Evolutionary conservation across 345 rosid species (phyloP), one percentile per base, ranked within the genome.

Genomic region (Angophora floribunda): DNA sequence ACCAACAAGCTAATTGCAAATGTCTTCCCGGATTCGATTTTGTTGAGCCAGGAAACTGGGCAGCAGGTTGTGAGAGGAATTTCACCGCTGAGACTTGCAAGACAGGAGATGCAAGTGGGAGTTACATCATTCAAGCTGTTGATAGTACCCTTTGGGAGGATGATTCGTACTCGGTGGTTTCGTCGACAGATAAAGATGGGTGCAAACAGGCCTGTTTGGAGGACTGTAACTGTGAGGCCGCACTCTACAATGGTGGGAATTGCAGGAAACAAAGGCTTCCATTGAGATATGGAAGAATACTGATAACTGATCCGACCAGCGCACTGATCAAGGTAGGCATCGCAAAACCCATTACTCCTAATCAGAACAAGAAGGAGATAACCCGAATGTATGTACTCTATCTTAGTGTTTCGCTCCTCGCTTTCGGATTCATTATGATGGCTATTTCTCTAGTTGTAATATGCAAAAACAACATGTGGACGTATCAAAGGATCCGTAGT

Each of bases 151-250:
- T 0, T 0, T 93, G 90, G 91, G 87, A 87, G 61, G 91, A 89
- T 61, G 24, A 4, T 86, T 12, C 91, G 2, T 90, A 89, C 78
- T 86, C 87, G 0, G 51, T 6, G 4, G 11, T 86, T 21, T 14
- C 51, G 1, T 26, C 51, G 3, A 36, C 59, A 52, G 70, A n/a
- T 12, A 85, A 88, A 50, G 90, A 88, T n/a, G 85, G 85, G 2
- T 92, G 92, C 24, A 10, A 6, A 6, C 44, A 80, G 80, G 91
- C 90, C 17, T 91, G 92, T 52, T 41, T 87, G 55, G 88, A 82
- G 44, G 91, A 92, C n/a, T 89, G 91, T 26, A 89, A 85, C 63
- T 92, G 93, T 26, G 89, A 92, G 86, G 93, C 88, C 13, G 92
- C 90, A 0, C 82, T 90, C 16, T 91, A 44, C 52, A 80, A 13